phyloP scores from a whole-genome alignment of 441 rosid genomes.

The Mallotus repandus region DNA sequence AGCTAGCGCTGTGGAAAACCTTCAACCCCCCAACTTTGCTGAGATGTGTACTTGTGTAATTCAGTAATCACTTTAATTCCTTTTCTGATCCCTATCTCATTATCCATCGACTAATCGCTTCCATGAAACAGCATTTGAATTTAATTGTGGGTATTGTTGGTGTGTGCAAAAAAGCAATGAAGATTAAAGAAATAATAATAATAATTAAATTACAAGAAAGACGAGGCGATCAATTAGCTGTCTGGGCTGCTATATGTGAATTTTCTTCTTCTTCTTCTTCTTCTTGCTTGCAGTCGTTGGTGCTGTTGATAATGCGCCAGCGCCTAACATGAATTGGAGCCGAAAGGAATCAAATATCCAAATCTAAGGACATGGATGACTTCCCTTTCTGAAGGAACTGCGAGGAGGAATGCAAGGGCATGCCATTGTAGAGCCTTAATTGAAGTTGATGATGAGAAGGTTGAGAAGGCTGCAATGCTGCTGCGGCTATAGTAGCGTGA shows the following conservation, averaged over 20 bases:
- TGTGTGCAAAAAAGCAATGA: neutral
- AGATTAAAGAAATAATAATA: neutral
- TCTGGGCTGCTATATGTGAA: neutral
- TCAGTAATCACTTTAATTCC: neutral
- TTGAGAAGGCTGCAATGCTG: neutral
- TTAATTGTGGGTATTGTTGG: neutral
- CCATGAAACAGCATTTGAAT: neutral
- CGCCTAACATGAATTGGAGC: neutral
- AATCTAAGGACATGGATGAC: conserved; percentile 46
- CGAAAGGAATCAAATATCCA: conserved; percentile 28
- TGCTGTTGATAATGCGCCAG: neutral
- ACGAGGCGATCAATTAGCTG: neutral
- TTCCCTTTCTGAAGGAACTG: conserved; percentile 44
- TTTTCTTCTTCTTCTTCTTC: neutral
- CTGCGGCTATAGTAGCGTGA: neutral
- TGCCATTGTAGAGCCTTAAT: conserved; percentile 39
- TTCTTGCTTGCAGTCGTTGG: neutral
- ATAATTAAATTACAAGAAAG: neutral
- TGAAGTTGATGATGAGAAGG: conserved; percentile 30
- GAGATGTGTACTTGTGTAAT: neutral
- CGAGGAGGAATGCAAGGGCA: conserved; percentile 27
- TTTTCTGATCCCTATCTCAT: neutral
- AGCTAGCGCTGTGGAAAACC: neutral
- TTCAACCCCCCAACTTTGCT: neutral
- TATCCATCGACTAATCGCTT: neutral